Evolutionary conservation across 2,329 filamentous ascomycete genomes (phyloP).

Genomic region (Balansia obtecta): DNA sequence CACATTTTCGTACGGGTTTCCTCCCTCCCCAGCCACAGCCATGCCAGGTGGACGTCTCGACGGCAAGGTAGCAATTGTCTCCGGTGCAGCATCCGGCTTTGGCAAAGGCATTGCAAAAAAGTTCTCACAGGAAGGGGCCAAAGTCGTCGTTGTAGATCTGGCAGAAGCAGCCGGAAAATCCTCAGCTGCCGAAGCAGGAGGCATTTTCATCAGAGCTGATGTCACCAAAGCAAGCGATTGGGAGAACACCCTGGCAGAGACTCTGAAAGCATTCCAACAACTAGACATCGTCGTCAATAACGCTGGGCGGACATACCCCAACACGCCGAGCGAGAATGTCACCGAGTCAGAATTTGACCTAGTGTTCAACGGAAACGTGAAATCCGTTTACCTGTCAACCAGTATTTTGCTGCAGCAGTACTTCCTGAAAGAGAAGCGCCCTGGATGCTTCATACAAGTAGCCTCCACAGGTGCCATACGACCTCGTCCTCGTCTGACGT

Average conservation of each 20-base stretch:
- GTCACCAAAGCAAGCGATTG: conserved; percentile 42
- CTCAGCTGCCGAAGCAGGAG: conserved; percentile 31
- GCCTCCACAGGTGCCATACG: conserved; percentile 49
- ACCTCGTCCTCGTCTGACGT: conserved; percentile 50
- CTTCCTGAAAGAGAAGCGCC: conserved; percentile 42
- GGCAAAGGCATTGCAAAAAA: conserved; percentile 48
- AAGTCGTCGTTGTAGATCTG: conserved; percentile 51
- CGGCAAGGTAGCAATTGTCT: conserved; percentile 31
- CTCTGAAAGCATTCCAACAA: conserved; percentile 33
- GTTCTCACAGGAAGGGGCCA: conserved; percentile 46
- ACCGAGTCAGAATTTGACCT: conserved; percentile 54
- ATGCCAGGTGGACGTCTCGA: conserved; percentile 22
- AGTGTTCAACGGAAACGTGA: conserved; percentile 57
- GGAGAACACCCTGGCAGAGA: conserved; percentile 33
- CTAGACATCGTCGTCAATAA: conserved; percentile 51
- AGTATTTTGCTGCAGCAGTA: conserved; percentile 44
- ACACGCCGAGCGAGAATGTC: conserved; percentile 51
- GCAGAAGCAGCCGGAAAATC: conserved; percentile 37
- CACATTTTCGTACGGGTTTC: no score
- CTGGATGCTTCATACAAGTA: conserved; percentile 52
- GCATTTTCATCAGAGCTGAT: conserved; percentile 31
- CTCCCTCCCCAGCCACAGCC: background rate
- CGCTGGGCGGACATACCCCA: conserved; percentile 44
- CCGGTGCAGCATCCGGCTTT: conserved; percentile 50
- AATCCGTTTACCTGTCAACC: conserved; percentile 49